Base-by-base conservation (phyloP, 345 rosid genomes). In the Xanthoceras sorbifolium region DNA sequence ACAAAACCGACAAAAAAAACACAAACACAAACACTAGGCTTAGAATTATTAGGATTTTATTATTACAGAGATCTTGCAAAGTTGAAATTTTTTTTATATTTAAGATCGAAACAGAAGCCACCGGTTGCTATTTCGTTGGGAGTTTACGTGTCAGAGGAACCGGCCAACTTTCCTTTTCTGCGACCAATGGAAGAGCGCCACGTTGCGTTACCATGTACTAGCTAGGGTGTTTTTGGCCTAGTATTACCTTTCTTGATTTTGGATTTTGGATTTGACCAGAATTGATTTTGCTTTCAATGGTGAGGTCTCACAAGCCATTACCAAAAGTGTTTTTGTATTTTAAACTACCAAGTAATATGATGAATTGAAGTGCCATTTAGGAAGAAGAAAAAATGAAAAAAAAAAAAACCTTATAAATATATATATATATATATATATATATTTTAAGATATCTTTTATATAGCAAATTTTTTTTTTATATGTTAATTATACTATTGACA, bases 71-170 rank as follows among this genome's bases (percentile, higher is more conserved):
- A 32, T 28, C 4, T 62, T 17, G 12, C 50, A 25, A 64, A 40
- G 15, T n/a, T 32, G 57, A 54, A 40, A 1, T 34, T 1, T 42
- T 42, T 42, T 42, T 1, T 1, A 9, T 9, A 23, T 48, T 68
- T 23, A 22, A 44, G 48, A 71, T 8, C 38, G 40, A 63, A 78
- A 78, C 81, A 61, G 57, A 78, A 55, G 79, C 68, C 87, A 86
- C 80, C 78, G 87, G 78, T 31, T 52, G 79, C 84, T 72, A 32
- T 38, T 79, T 77, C 77, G 79, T 81, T 25, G 42, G 70, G 65
- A 64, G 52, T n/a, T 48, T n/a, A 2, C 29, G 36, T 34, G 20
- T 11, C 28, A 7, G 67, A 66, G 52, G 80, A 69, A 81, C 70
- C 31, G 12, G 82, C 76, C 82, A 77, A 64, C 32, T 14, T 38